phyloP scores from a whole-genome alignment of 768 basidiomycete genomes.

The Podaxis pistillaris region DNA sequence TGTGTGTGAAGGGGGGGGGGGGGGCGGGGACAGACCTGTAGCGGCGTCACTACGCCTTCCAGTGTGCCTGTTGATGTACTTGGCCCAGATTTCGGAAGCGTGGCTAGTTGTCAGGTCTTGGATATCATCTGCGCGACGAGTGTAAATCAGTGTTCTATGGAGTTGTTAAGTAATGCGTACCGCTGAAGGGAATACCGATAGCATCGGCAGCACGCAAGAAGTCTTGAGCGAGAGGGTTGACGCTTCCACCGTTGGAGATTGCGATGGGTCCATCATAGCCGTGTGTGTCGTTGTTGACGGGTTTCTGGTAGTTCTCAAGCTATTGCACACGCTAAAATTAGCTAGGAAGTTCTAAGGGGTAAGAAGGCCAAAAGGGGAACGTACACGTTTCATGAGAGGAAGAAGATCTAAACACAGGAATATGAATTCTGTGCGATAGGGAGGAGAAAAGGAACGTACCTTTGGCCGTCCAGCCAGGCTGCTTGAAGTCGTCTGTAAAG shows the following conservation, averaged over 20 bases:
- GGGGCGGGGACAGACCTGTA: slow-evolving; percentile 40
- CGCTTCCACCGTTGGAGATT: slow-evolving; percentile 66
- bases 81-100: slow-evolving; percentile 72
- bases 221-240: slow-evolving; percentile 64
- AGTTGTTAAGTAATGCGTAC: slow-evolving; percentile 31
- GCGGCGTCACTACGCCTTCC: slow-evolving; percentile 72
- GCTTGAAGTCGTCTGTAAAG: slow-evolving; percentile 68
- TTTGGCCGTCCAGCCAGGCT: slow-evolving; percentile 64
- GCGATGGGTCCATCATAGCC: slow-evolving; percentile 76
- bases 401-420: slow-evolving; percentile 46
- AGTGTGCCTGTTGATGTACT: slow-evolving; percentile 74
- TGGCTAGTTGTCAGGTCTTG: slow-evolving; percentile 64
- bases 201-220: slow-evolving; percentile 64
- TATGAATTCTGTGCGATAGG: background rate
- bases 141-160: background rate
- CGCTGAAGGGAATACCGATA: slow-evolving; percentile 63
- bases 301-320: slow-evolving; percentile 79
- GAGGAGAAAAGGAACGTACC: slow-evolving; percentile 30
- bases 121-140: slow-evolving; percentile 52
- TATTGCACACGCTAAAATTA: slow-evolving; percentile 21
- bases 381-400: slow-evolving; percentile 69
- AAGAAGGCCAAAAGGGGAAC: background rate
- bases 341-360: background rate
- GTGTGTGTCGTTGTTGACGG: slow-evolving; percentile 62
- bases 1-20: background rate